phyloP scores from a whole-genome alignment of 139 green algal genomes.

The Coccomyxa sp. region DNA sequence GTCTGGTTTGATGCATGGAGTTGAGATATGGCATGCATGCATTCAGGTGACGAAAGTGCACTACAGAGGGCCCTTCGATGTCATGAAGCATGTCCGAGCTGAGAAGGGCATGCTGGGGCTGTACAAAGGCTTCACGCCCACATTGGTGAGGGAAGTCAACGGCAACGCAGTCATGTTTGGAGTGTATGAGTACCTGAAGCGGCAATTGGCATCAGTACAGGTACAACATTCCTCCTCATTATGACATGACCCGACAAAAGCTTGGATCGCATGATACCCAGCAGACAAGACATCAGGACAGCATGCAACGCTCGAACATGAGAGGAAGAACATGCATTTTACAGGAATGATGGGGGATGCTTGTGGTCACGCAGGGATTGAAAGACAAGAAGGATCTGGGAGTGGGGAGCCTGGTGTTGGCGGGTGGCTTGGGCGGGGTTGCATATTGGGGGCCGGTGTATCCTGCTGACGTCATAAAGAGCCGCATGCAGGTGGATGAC shows the following conservation, averaged over 20 bases:
- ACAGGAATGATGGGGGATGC: background rate
- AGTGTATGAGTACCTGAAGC: constrained; percentile 60
- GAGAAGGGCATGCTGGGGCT: constrained; percentile 60
- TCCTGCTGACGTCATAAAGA: constrained; percentile 69
- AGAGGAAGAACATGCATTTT: too few relatives aligned
- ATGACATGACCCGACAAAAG: too few relatives aligned
- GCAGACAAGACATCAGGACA: too few relatives aligned
- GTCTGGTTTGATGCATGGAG: too few relatives aligned
- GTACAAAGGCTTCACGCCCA: constrained; percentile 57
- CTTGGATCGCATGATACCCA: too few relatives aligned
- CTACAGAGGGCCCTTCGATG: constrained; percentile 46
- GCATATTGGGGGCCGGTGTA: constrained; percentile 69
- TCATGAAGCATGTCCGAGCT: constrained; percentile 53
- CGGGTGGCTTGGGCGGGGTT: constrained; percentile 63
- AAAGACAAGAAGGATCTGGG: constrained; percentile 37
- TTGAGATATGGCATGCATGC: too few relatives aligned
- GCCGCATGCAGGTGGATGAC: constrained; percentile 53
- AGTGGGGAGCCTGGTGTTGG: constrained; percentile 41
- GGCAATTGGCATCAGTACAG: constrained; percentile 31
- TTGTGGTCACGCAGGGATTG: constrained; percentile 33
- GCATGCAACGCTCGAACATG: too few relatives aligned
- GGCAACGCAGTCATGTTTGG: constrained; percentile 79
- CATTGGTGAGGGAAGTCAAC: constrained; percentile 56
- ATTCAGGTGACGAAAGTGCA: background rate
- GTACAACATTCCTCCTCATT: background rate